Evolutionary conservation across 768 basidiomycete genomes (phyloP), one percentile per base, ranked within the genome.

Genomic region (Omphalotus guepiniiformis): DNA sequence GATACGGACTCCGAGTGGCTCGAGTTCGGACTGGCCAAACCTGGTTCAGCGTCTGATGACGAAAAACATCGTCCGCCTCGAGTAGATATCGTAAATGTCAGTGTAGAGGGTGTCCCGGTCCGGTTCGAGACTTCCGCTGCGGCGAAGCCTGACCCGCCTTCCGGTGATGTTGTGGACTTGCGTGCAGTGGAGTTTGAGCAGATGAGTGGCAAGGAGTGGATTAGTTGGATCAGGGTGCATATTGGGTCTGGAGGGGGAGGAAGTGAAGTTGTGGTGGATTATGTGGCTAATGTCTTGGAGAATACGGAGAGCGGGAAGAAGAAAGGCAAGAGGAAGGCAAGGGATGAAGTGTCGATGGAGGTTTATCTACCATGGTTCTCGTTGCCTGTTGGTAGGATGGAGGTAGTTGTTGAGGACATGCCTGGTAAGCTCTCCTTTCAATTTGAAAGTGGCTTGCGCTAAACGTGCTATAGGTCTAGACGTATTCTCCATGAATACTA

Each of bases 361-460:
- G 61, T 88, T 16, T 64, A 85, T 37, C 60, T 91, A 36, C 88
- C 88, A 6, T 78, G 79, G n/a, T 91, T 91, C 56, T 61, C 78
- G 3, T 64, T 88, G n/a, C 79, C 85, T 6, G 68, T 90, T 35
- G 81, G 82, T 37, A 71, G 73, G 58, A 63, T 89, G 49, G 80
- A 85, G 57, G 83, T 87, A 1, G 69, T 70, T 18, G 60, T 90
- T 41, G 79, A 81, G 39, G 60, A 63, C 16, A 61, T 67, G 53
- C 56, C 72, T 53, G 83, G 88, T 85, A 60, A 50, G 78, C 58
- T 36, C 18, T 22, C 12, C 16, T 35, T 21, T 15, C 1, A 16
- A n/a, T n/a, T n/a, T n/a, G n/a, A n/a, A n/a, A n/a, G n/a, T n/a
- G n/a, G n/a, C n/a, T 23, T 30, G 6, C 26, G n/a, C 1, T 35